A percentile compares a stretch with the other conserved stretches of the same genome.
Evolutionary conservation across 2,329 filamentous ascomycete genomes (phyloP).

Genomic region (Neofusicoccum cordaticola): DNA sequence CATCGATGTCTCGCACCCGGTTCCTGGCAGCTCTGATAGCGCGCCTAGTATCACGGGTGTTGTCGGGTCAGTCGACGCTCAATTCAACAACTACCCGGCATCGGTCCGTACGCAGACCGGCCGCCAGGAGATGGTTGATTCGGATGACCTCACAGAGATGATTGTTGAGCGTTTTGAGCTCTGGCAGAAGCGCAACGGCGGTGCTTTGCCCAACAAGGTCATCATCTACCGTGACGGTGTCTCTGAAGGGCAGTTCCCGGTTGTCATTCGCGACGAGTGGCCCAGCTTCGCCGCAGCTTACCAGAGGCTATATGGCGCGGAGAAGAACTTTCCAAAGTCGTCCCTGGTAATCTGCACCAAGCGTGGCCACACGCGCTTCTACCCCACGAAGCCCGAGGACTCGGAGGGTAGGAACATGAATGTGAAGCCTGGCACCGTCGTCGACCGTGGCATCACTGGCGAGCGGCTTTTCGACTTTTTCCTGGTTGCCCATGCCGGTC

Average conservation of each 20-base stretch:
- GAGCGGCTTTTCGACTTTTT: conserved; percentile 73
- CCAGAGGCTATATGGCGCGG: conserved; percentile 52
- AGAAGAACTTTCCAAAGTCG: conserved; percentile 21
- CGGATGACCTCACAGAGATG: conserved; percentile 52
- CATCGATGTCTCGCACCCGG: conserved; percentile 85
- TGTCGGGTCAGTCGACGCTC: conserved; percentile 68
- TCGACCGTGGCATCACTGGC: conserved; percentile 74
- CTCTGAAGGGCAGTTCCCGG: conserved; percentile 75
- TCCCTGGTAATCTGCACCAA: conserved; percentile 79
- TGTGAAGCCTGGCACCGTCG: conserved; percentile 69
- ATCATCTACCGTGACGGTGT: conserved; percentile 86
- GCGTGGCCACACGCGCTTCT: conserved; percentile 83
- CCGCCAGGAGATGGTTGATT: conserved; percentile 66
- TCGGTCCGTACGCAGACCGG: conserved; percentile 62
- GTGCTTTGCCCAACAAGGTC: conserved; percentile 66
- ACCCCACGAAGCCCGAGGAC: conserved; percentile 54
- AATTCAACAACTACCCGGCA: conserved; percentile 74
- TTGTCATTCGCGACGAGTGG: conserved; percentile 67
- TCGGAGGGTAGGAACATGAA: conserved; percentile 56
- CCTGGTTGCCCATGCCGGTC: conserved; percentile 72
- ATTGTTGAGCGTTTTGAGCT: conserved; percentile 62
- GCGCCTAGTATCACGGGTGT: conserved; percentile 76
- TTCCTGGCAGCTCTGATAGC: conserved; percentile 54
- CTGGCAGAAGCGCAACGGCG: conserved; percentile 59
- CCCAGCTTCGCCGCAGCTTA: conserved; percentile 64